Percentiles rank a stretch among this genome's conserved stretches.
Evolutionary conservation across 108 stramenopile genomes (phyloP).

Genomic region (Schizochytrium sp.): DNA sequence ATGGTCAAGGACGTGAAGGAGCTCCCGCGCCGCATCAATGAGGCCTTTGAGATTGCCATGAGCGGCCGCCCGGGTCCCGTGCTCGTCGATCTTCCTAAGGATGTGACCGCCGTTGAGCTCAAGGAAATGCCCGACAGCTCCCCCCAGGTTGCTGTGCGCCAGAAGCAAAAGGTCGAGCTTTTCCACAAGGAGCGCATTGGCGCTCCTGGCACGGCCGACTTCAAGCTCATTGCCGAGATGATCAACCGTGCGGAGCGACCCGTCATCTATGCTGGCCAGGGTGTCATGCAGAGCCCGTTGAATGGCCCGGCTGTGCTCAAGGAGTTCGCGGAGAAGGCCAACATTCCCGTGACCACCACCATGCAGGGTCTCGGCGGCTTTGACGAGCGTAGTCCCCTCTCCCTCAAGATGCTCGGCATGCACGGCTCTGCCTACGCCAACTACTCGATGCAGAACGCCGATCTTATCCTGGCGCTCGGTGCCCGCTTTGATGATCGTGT

Average conservation of each 20-base stretch:
- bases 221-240: slow-evolving; percentile 54
- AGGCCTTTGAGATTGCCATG: slow-evolving; percentile 72
- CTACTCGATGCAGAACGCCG: slow-evolving; percentile 72
- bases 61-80: slow-evolving; percentile 85
- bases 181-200: background rate
- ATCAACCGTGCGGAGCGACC: slow-evolving; percentile 67
- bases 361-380: slow-evolving; percentile 73
- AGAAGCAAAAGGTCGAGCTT: background rate
- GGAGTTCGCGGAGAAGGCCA: slow-evolving; percentile 68
- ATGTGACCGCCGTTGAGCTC: slow-evolving; percentile 42
- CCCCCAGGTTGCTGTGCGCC: background rate
- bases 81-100: slow-evolving; percentile 80
- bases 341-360: slow-evolving; percentile 78
- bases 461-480: slow-evolving; percentile 71
- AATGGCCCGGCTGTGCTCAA: slow-evolving; percentile 63
- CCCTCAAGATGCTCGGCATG: slow-evolving; percentile 81
- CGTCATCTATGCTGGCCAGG: slow-evolving; percentile 78
- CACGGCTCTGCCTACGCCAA: slow-evolving; percentile 80
- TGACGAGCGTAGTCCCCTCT: slow-evolving; percentile 71
- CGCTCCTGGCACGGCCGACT: background rate
- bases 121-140: background rate
- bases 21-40: slow-evolving; percentile 75
- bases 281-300: slow-evolving; percentile 43
- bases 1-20: slow-evolving; percentile 76
- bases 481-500: slow-evolving; percentile 83